Base-by-base conservation (phyloP, 352 stramenopile genomes). In the Phytophthora idaei region DNA sequence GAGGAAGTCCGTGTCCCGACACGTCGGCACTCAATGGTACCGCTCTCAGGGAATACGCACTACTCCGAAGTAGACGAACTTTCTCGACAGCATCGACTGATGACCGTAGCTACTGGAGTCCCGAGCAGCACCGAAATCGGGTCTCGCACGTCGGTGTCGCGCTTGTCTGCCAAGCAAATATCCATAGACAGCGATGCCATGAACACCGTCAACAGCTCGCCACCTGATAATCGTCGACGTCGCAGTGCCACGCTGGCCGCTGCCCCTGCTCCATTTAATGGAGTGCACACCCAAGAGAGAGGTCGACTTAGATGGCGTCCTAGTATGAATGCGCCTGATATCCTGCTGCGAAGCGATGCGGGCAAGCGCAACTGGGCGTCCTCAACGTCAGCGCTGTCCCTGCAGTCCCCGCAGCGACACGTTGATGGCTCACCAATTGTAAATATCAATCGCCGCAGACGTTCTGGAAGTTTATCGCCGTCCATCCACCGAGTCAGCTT, bases 271-370 rank as follows among this genome's bases (percentile, higher is more conserved):
- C 17, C 39, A 36, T 28, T 42, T 0, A 61, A 9, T 12, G 25
- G 14, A 36, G 34, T 2, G 25, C 15, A 45, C 21, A 17, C 3
- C 10, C 58, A 28, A 27, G 27, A 58, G 1, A 61, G 12, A 46
- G 37, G 48, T 52, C 41, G 34, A 27, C 50, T 56, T 15, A 53
- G 57, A 14, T 61, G 57, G 14, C 72, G 66, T 28, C 57, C 32
- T 29, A 73, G 61, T 49, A 63, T 68, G 17, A 70, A 67, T 28
- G 65, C 69, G 7, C 77, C 77, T 0, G 71, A 81, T 12, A 79
- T 85, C 12, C 47, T 85, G 11, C 67, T 85, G 5, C 74, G 77
- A 32, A 85, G 77, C 28, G 77, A 85, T 53, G 74, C 77, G 5
- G 74, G 69, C 12, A 67, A 56, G 34, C 73, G 77, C 32, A 74